Evolutionary conservation across 164 flowering plant genomes (phyloP).

Genomic region (Vitis cinerea): DNA sequence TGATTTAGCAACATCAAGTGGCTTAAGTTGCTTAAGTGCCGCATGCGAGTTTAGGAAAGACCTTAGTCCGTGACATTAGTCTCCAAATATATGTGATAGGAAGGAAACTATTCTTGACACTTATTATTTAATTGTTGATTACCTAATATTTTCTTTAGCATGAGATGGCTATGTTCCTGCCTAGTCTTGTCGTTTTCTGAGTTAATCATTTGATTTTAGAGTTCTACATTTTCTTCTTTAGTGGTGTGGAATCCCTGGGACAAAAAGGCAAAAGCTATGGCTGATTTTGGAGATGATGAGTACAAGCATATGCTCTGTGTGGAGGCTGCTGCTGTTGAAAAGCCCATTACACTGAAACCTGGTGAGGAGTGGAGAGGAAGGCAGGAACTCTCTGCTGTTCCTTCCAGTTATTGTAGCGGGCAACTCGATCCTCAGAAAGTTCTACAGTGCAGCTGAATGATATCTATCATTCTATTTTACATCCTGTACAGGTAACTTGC

Average conservation of each 20-base stretch:
- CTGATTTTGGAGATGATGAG: constrained; percentile 82
- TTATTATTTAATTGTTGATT: too few relatives aligned
- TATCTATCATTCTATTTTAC: constrained; percentile 18
- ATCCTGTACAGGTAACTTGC: constrained; percentile 46
- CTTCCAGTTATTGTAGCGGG: constrained; percentile 79
- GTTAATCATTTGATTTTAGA: neutral
- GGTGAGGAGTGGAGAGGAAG: constrained; percentile 91
- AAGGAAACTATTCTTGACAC: too few relatives aligned
- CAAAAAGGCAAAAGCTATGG: constrained; percentile 70
- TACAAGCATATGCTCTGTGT: constrained; percentile 84
- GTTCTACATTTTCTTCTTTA: constrained; percentile 15
- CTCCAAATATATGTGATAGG: too few relatives aligned
- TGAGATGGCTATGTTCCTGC: too few relatives aligned
- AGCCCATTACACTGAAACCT: constrained; percentile 71
- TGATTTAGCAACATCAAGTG: too few relatives aligned
- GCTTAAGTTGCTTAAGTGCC: too few relatives aligned
- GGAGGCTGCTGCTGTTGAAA: constrained; percentile 75
- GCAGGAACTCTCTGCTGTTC: constrained; percentile 72
- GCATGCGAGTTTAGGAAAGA: too few relatives aligned
- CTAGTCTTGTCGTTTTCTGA: neutral
- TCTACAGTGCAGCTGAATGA: constrained; percentile 43
- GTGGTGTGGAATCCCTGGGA: constrained; percentile 96
- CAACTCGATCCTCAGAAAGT: constrained; percentile 79
- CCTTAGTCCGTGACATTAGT: too few relatives aligned
- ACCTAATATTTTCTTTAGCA: too few relatives aligned